These are phyloP conservation scores for Fusarium mangiferae DNA, from an alignment of 2,329 filamentous ascomycete species.

Conservation along the genomic window DNA sequence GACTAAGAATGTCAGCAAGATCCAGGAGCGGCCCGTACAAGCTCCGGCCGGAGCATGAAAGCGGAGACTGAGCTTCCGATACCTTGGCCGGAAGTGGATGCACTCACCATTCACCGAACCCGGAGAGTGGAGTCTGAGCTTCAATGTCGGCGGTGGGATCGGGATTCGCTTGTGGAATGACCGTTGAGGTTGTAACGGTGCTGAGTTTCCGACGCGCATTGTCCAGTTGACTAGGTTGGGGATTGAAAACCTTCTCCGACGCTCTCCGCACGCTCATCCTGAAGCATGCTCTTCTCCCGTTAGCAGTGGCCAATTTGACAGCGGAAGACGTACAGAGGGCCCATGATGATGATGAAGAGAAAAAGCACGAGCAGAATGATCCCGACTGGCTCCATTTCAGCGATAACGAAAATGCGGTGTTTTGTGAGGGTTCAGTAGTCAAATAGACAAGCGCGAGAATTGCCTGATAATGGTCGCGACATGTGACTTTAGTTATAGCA, in stretches of 20 bases:
- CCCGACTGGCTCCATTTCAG: slow-evolving; percentile 41
- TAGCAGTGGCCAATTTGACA: neutral
- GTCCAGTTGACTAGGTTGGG: slow-evolving; percentile 35
- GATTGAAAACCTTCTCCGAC: slow-evolving; percentile 30
- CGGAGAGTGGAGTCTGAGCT: slow-evolving; percentile 22
- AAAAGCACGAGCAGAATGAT: slow-evolving; percentile 41
- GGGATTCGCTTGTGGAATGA: slow-evolving; percentile 14
- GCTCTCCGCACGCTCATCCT: slow-evolving; percentile 22
- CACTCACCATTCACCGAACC: slow-evolving; percentile 44
- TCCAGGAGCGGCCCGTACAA: neutral
- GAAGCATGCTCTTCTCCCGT: slow-evolving; percentile 29
- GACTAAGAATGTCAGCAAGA: slow-evolving; percentile 34
- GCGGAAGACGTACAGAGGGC: slow-evolving; percentile 31
- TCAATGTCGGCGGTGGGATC: slow-evolving; percentile 31
- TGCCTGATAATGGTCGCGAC: neutral
- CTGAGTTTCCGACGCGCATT: slow-evolving; percentile 46
- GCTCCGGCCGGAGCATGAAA: slow-evolving; percentile 11
- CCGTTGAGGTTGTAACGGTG: slow-evolving; percentile 43
- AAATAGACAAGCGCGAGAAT: neutral
- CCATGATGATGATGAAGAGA: slow-evolving; percentile 34
- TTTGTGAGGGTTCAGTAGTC: neutral
- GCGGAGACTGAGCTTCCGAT: slow-evolving; percentile 7
- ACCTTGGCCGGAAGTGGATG: neutral
- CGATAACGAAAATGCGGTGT: neutral
- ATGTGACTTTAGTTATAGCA: slow-evolving; percentile 7